A percentile compares a stretch with the other conserved stretches of the same genome.
phyloP scores from a whole-genome alignment of 2,329 filamentous ascomycete species.

The Torrubiella hemipterigena region DNA sequence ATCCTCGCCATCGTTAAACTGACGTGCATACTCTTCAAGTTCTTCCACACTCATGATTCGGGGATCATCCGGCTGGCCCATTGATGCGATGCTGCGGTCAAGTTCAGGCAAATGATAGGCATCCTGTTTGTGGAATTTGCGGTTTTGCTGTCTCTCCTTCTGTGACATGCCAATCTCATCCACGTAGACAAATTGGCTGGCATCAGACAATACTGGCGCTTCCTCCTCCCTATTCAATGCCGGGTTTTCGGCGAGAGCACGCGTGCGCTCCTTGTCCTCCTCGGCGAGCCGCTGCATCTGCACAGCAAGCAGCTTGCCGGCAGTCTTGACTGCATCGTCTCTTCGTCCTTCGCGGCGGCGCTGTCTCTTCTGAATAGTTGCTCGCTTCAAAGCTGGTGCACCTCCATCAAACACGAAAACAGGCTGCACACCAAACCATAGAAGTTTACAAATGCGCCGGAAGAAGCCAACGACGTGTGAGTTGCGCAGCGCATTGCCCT shows the following conservation, averaged over 20 bases:
- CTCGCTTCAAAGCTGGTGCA: slow-evolving; percentile 78
- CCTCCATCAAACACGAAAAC: slow-evolving; percentile 98
- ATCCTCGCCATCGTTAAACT: slow-evolving; percentile 87
- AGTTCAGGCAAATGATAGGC: slow-evolving; percentile 90
- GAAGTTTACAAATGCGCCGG: slow-evolving; percentile 89
- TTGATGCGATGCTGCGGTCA: slow-evolving; percentile 64
- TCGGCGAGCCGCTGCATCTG: slow-evolving; percentile 89
- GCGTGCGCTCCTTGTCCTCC: slow-evolving; percentile 59
- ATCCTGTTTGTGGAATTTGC: slow-evolving; percentile 83
- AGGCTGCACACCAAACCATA: slow-evolving; percentile 92
- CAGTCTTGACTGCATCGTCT: slow-evolving; percentile 86
- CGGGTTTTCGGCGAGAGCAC: slow-evolving; percentile 22
- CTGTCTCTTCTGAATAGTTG: slow-evolving; percentile 74
- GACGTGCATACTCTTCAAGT: slow-evolving; percentile 81
- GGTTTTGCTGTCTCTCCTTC: slow-evolving; percentile 59
- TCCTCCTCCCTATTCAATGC: no score
- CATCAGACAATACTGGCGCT: slow-evolving; percentile 56
- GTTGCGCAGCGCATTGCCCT: slow-evolving; percentile 92
- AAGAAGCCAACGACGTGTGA: slow-evolving; percentile 97
- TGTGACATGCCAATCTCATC: slow-evolving; percentile 78
- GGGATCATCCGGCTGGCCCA: slow-evolving; percentile 85
- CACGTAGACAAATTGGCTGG: slow-evolving; percentile 68
- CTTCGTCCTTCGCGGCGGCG: slow-evolving; percentile 72
- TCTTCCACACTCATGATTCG: slow-evolving; percentile 95
- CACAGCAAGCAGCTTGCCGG: slow-evolving; percentile 79